Base-by-base conservation (phyloP, 306 rosid species). In the Astragalus glycyphyllos region DNA sequence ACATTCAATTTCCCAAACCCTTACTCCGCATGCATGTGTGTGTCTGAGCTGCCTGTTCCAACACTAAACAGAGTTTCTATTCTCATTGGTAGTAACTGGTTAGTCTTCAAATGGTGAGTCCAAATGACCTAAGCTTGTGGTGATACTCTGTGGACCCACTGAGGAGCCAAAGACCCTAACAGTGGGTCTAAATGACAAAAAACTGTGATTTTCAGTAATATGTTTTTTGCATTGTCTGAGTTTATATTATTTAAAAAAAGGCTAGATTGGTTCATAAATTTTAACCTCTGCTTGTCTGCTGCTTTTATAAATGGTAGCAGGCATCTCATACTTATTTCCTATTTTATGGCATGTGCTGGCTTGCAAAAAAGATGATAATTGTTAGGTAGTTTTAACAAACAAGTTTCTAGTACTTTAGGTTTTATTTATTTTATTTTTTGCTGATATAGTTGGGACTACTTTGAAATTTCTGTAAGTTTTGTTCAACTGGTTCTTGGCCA, bases 381-480 rank as follows among this genome's bases (percentile, higher is more conserved):
- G 34, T 31, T 7, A 29, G 77, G 40, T 49, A 29, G 32, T 9
- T 45, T 31, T 67, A 65, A 60, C 17, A 34, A 63, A 79, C 55
- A 77, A 77, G 49, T 51, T 32, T 13, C 7, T 57, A 60, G 6
- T 74, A 26, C 12, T 76, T 38, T 16, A 41, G 16, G 29, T 15
- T 77, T 11, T 65, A 14, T 62, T 49, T 50, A 16, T 51, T 72
- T 46, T 14, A 1, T 11, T 7, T 32, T 23, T 42, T 40, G 29
- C 16, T n/a, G 47, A 65, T 29, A 29, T 5, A 70, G 29, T 62
- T 62, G 37, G 56, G 34, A 44, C 35, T 17, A 64, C 42, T 38
- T 42, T 5, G 12, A 58, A 26, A 15, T 34, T 37, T 69, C 44
- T 68, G 6, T 41, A 9, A 47, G 70, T 75, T 75, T 65, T 57